Conservation (phyloP, 2,329 filamentous ascomycete species). For the Sporothrix schenckii region DNA sequence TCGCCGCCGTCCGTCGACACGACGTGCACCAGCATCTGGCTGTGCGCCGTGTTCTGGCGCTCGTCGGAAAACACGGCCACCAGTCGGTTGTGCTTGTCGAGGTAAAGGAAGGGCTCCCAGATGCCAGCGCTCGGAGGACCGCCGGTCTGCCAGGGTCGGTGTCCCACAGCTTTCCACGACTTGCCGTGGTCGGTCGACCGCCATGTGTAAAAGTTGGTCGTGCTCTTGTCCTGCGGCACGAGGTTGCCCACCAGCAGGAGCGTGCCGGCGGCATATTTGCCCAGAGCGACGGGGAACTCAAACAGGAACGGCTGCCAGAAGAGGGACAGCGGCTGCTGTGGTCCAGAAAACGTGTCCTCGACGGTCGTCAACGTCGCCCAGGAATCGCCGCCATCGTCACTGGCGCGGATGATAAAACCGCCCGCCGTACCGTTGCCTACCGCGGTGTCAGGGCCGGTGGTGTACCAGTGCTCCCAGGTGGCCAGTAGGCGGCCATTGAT, state of each 20-base stretch:
- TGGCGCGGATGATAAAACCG: slow-evolving; percentile 4
- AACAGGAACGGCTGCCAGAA: slow-evolving; percentile 25
- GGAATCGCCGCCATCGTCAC: slow-evolving; percentile 9
- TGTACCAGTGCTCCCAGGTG: slow-evolving; percentile 26
- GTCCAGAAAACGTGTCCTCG: neutral
- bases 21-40: slow-evolving; percentile 25
- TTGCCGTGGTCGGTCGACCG: slow-evolving; percentile 21
- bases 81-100: neutral
- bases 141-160: neutral
- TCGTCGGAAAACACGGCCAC: slow-evolving; percentile 27
- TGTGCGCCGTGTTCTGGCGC: slow-evolving; percentile 13
- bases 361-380: slow-evolving; percentile 12
- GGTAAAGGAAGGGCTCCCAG: slow-evolving; percentile 21
- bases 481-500: neutral
- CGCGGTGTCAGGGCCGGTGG: neutral
- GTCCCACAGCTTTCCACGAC: neutral
- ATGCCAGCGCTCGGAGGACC: slow-evolving; percentile 2
- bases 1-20: slow-evolving; percentile 16
- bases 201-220: slow-evolving; percentile 14
- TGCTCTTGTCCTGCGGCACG: neutral
- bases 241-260: slow-evolving; percentile 19
- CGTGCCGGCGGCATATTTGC: slow-evolving; percentile 10
- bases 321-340: neutral
- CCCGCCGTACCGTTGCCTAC: slow-evolving; percentile 8
- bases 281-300: slow-evolving; percentile 3